These are phyloP conservation scores for Kwoniella sp. DNA, from an alignment of 768 basidiomycete species.

Conservation along the genomic window DNA sequence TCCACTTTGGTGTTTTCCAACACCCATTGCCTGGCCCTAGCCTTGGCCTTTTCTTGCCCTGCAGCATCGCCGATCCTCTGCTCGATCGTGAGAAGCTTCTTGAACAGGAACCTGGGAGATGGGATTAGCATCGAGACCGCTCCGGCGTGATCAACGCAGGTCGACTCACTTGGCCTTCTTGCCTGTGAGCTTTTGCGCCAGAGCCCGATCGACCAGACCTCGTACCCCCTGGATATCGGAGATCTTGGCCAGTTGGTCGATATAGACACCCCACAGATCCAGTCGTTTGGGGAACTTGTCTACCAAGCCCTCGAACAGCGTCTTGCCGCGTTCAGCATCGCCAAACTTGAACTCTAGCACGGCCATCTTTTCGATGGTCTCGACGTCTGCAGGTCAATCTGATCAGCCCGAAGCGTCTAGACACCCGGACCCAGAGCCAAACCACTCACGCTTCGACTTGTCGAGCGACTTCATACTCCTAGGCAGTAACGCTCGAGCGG, in stretches of 20 bases:
- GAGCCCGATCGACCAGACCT: slow-evolving; percentile 77
- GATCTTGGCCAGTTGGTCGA: slow-evolving; percentile 88
- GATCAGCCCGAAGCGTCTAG: neutral
- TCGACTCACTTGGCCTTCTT: slow-evolving; percentile 84
- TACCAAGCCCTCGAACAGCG: slow-evolving; percentile 91
- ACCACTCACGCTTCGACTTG: slow-evolving; percentile 79
- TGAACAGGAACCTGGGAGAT: slow-evolving; percentile 74
- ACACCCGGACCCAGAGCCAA: neutral
- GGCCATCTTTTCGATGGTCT: slow-evolving; percentile 91
- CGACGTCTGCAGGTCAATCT: slow-evolving; percentile 66
- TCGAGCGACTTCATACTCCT: slow-evolving; percentile 84
- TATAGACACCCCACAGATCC: slow-evolving; percentile 93
- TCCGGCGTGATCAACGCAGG: neutral
- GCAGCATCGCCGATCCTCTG: slow-evolving; percentile 79
- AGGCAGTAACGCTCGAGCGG: slow-evolving; percentile 78
- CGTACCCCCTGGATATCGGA: slow-evolving; percentile 67
- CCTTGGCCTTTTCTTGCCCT: slow-evolving; percentile 73
- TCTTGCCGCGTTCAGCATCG: slow-evolving; percentile 89
- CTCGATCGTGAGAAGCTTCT: slow-evolving; percentile 92
- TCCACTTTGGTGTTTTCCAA: slow-evolving; percentile 31
- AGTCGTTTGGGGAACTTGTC: slow-evolving; percentile 92
- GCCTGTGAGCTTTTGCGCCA: slow-evolving; percentile 81
- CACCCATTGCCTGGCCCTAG: slow-evolving; percentile 82
- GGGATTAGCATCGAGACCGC: neutral
- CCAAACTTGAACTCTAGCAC: slow-evolving; percentile 91